Conservation (phyloP, 2,329 filamentous ascomycete genomes). For the Eurotiales sp. region DNA sequence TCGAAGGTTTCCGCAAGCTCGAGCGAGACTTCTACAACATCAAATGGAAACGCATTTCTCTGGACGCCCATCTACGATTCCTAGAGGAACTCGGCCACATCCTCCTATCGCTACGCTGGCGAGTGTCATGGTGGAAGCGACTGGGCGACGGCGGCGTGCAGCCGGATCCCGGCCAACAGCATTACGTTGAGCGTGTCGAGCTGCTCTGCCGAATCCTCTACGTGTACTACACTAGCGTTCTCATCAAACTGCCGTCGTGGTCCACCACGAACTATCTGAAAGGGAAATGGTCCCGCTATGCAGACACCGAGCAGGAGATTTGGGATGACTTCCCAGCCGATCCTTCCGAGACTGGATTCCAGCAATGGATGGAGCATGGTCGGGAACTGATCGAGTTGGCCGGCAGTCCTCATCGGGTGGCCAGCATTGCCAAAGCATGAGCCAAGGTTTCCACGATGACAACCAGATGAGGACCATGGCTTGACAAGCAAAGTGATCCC, state of each 20-base stretch:
- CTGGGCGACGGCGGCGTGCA: constrained; percentile 37
- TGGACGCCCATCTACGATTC: constrained; percentile 41
- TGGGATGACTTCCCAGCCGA: constrained; percentile 43
- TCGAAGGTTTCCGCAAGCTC: constrained; percentile 43
- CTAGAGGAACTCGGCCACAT: constrained; percentile 38
- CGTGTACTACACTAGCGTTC: constrained; percentile 44
- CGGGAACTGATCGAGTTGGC: constrained; percentile 38
- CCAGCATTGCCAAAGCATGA: constrained; percentile 15
- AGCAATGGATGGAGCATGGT: constrained; percentile 39
- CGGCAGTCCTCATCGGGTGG: constrained; percentile 29
- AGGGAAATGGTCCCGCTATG: constrained; percentile 40
- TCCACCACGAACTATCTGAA: constrained; percentile 33
- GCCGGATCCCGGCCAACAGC: constrained; percentile 35
- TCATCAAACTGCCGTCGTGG: constrained; percentile 41
- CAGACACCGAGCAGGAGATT: constrained; percentile 36
- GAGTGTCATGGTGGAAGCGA: constrained; percentile 43
- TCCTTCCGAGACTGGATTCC: constrained; percentile 37
- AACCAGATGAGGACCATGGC: background rate
- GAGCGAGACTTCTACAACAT: constrained; percentile 45
- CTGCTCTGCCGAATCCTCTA: constrained; percentile 43
- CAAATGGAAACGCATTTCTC: constrained; percentile 42
- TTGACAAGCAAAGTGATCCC: too few species aligned
- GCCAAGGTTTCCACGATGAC: background rate
- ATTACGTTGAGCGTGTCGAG: constrained; percentile 39
- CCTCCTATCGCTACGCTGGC: constrained; percentile 42